These are phyloP conservation scores for Colletotrichum sp. DNA, from an alignment of 2,329 filamentous ascomycete genomes.

Conservation along the genomic window DNA sequence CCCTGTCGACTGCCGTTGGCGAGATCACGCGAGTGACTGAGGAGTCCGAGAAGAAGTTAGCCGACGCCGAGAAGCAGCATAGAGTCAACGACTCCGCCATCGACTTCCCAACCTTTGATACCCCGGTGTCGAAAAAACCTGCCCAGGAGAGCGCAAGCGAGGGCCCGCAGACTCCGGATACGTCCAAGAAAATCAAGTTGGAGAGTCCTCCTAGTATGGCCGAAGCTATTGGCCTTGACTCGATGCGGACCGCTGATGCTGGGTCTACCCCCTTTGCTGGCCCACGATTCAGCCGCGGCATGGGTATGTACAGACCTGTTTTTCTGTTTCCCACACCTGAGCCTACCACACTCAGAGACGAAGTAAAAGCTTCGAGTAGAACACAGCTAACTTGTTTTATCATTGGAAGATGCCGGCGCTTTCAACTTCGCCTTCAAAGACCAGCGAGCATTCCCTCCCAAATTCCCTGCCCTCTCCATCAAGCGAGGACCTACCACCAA, in stretches of 20 bases:
- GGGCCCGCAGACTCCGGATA: neutral
- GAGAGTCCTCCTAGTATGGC: neutral
- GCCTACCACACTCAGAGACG: no score
- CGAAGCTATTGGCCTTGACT: neutral
- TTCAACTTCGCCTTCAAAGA: neutral
- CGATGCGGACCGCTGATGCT: neutral
- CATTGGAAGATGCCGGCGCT: neutral
- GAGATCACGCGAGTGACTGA: neutral
- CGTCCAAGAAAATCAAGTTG: neutral
- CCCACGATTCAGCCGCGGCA: neutral
- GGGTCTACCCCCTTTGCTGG: neutral
- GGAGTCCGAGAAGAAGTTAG: neutral
- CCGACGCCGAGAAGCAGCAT: neutral
- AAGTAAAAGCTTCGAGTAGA: neutral
- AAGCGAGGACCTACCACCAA: neutral
- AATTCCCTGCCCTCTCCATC: neutral
- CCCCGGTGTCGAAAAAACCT: neutral
- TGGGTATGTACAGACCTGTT: neutral
- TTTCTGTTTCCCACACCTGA: no score
- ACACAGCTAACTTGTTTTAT: neutral
- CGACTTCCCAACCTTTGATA: neutral
- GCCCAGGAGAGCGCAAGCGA: neutral
- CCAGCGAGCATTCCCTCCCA: neutral
- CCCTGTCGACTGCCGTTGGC: neutral
- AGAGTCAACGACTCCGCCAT: neutral